Conservation (phyloP, 768 basidiomycete species). For the Mycena filopes region DNA sequence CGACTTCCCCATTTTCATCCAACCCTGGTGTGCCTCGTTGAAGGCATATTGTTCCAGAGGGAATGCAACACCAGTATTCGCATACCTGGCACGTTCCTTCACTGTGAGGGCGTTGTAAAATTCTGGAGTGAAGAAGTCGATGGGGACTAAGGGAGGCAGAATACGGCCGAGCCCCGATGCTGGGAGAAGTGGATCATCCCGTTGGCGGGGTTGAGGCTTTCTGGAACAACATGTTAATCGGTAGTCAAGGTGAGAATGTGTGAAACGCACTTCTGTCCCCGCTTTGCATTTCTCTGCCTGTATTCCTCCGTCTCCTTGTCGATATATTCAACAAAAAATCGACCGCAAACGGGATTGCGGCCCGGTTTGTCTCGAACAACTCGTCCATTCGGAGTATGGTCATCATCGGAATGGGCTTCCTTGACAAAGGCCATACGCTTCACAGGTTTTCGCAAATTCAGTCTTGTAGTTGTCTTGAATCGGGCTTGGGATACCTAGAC, state of each 20-base stretch:
- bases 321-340: neutral
- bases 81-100: conserved; percentile 10
- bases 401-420: conserved; percentile 10
- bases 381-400: neutral
- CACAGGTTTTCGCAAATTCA: conserved; percentile 13
- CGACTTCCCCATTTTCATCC: conserved; percentile 4
- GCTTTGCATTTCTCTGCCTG: conserved; percentile 7
- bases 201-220: neutral
- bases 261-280: conserved; percentile 6
- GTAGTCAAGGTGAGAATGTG: too few species aligned
- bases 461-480: neutral
- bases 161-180: neutral
- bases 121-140: conserved; percentile 7
- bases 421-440: neutral
- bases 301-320: conserved; percentile 7
- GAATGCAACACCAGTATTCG: conserved; percentile 6
- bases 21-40: neutral
- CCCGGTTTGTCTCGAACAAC: conserved; percentile 5
- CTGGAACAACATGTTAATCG: neutral
- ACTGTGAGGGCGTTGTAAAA: conserved; percentile 6
- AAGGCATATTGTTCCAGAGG: neutral
- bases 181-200: neutral
- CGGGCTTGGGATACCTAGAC: conserved; percentile 1
- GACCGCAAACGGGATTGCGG: neutral
- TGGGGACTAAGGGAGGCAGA: conserved; percentile 1